Evolutionary conservation across 2,329 filamentous ascomycete species (phyloP), one percentile per base, ranked within the genome.

Genomic region (Colletotrichum sp.): DNA sequence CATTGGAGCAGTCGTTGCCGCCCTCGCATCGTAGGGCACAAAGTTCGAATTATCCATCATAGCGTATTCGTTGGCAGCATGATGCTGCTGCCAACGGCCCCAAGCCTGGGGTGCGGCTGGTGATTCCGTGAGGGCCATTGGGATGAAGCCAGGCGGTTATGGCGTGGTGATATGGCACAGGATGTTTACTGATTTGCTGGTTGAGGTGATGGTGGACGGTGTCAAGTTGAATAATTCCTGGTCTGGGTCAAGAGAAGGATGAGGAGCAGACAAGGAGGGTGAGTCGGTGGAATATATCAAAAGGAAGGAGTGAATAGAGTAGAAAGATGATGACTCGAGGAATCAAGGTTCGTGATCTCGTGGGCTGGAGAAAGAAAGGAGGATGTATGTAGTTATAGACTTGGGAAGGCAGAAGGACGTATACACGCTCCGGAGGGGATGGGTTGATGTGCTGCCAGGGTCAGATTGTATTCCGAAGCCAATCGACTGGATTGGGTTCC

Each of bases 81-180:
- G 84, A 60, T 90, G 86, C 57, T 90, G 83, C 78, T 87, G 83
- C 88, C 90, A 92, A 79, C 89, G 89, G 79, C 86, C 88, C 91
- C 91, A 93, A 83, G 83, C 85, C 69, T 87, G 84, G 78, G 85
- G 80, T 63, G 84, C 84, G 75, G 87, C 83, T 71, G 86, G 81
- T 80, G 88, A 86, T 81, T 86, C 83, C 72, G 87, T 85, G 79
- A 90, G 85, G 79, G 88, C 87, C 89, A 92, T 85, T 74, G 21
- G 7, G 34, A 57, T 18, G 63, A 48, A 26, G 43, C 64, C 68
- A 61, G 34, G 30, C 14, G 36, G 34, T n/a, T 28, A 48, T 9
- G n/a, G 8, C 4, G n/a, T 24, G 21, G 26, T 14, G 21, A 39
- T 30, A 4, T 52, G 43, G 43, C 43, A 52, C 43, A 43, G 30